Percentiles rank a stretch among this genome's conserved stretches.
These are phyloP conservation scores for Funneliformis mosseae DNA, from an alignment of 192 early-diverging fungal species.

Conservation along the genomic window DNA sequence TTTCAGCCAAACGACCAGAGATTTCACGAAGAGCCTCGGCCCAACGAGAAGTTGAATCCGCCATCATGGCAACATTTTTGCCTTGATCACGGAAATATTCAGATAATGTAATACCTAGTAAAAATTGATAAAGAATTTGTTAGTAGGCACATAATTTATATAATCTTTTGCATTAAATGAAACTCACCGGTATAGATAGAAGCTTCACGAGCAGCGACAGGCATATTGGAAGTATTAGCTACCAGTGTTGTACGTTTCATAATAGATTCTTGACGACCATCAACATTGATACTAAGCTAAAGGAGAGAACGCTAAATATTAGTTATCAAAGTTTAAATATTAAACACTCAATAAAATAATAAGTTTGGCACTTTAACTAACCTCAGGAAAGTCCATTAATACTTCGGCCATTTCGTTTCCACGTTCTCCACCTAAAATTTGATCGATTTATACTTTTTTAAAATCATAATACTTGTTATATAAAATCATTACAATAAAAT, in stretches of 20 bases:
- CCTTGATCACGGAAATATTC: slow-evolving; percentile 99
- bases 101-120: slow-evolving; percentile 82
- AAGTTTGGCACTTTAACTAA: slow-evolving; percentile 29
- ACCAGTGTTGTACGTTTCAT: slow-evolving; percentile 99
- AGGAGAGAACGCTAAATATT: neutral
- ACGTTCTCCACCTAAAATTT: slow-evolving; percentile 75
- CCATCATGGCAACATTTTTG: slow-evolving; percentile 99
- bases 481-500: neutral
- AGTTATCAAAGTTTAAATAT: neutral
- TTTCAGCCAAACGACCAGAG: slow-evolving; percentile 99
- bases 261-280: slow-evolving; percentile 96
- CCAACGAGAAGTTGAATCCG: slow-evolving; percentile 99
- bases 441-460: neutral
- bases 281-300: slow-evolving; percentile 88
- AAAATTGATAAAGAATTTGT: neutral
- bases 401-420: slow-evolving; percentile 99
- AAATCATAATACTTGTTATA: neutral
- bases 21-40: slow-evolving; percentile 99
- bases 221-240: slow-evolving; percentile 99
- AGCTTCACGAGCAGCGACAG: slow-evolving; percentile 99
- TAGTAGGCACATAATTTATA: neutral
- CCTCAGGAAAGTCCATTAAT: slow-evolving; percentile 98
- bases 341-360: neutral
- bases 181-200: slow-evolving; percentile 95
- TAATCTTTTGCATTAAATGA: neutral